phyloP scores from a whole-genome alignment of 345 rosid genomes.

The Eucalyptus melliodora region DNA sequence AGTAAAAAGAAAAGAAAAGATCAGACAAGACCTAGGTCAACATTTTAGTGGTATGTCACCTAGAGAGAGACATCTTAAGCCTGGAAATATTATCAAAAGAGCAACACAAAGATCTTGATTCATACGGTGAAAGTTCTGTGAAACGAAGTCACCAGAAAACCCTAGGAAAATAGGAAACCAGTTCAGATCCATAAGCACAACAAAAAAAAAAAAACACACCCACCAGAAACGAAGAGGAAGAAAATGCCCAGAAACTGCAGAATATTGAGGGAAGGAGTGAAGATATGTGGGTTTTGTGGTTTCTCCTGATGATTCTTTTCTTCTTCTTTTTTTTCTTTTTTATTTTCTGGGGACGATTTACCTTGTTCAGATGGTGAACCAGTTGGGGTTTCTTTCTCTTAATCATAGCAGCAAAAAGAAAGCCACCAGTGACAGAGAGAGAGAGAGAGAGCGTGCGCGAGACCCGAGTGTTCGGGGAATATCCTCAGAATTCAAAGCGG shows the following conservation, averaged over 20 bases:
- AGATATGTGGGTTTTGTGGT: slow-evolving; percentile 10
- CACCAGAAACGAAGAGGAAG: background rate
- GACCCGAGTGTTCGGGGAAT: background rate
- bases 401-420: background rate
- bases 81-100: no score
- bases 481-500: background rate
- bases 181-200: background rate
- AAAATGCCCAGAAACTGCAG: background rate
- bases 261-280: background rate
- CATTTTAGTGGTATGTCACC: background rate
- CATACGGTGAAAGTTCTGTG: background rate
- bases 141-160: background rate
- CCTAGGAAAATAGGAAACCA: background rate
- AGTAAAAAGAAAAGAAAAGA: no score
- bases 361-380: background rate
- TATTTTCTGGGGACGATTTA: background rate
- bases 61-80: background rate
- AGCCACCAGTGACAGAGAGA: background rate
- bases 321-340: background rate
- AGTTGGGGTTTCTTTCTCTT: background rate
- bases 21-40: background rate
- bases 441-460: background rate
- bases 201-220: background rate
- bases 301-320: slow-evolving; percentile 38
- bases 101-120: no score